Evolutionary conservation across 805 yeast genomes (phyloP).

Genomic region (Yamadazyma ubonensis): DNA sequence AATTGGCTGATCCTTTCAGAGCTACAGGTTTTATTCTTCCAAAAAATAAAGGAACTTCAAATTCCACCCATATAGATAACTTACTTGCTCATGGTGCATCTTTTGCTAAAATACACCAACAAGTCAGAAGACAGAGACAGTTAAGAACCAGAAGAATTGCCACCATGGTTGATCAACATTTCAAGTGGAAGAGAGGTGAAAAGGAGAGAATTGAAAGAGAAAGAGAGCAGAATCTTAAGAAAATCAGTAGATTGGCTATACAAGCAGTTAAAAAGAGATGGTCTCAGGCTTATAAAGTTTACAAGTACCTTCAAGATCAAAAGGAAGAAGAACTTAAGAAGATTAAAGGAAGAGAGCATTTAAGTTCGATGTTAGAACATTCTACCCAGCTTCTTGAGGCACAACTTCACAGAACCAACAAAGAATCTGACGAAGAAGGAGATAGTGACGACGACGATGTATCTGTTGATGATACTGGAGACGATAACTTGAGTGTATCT

Average conservation of each 20-base stretch:
- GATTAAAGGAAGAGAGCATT: constrained; percentile 79
- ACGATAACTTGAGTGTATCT: constrained; percentile 49
- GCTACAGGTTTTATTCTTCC: constrained; percentile 42
- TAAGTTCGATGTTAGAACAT: constrained; percentile 84
- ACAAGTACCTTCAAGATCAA: constrained; percentile 66
- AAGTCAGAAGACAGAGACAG: constrained; percentile 59
- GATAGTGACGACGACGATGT: constrained; percentile 24
- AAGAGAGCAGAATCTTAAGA: constrained; percentile 65
- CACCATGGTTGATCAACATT: constrained; percentile 80
- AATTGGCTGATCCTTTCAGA: constrained; percentile 46
- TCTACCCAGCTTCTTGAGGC: constrained; percentile 89
- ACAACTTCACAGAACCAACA: constrained; percentile 53
- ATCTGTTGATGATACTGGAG: constrained; percentile 24
- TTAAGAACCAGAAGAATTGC: constrained; percentile 73
- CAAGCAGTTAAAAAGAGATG: constrained; percentile 87
- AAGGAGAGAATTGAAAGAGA: constrained; percentile 78
- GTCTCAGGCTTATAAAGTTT: constrained; percentile 84
- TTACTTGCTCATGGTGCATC: constrained; percentile 72
- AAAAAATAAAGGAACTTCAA: constrained; percentile 42
- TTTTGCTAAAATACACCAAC: constrained; percentile 68
- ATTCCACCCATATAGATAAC: constrained; percentile 66
- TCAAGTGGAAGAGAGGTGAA: constrained; percentile 82
- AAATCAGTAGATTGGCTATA: constrained; percentile 76
- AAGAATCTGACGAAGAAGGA: constrained; percentile 14
- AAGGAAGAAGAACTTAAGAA: constrained; percentile 79